Conservation (phyloP, 306 rosid genomes). For the Quillaja saponaria region DNA sequence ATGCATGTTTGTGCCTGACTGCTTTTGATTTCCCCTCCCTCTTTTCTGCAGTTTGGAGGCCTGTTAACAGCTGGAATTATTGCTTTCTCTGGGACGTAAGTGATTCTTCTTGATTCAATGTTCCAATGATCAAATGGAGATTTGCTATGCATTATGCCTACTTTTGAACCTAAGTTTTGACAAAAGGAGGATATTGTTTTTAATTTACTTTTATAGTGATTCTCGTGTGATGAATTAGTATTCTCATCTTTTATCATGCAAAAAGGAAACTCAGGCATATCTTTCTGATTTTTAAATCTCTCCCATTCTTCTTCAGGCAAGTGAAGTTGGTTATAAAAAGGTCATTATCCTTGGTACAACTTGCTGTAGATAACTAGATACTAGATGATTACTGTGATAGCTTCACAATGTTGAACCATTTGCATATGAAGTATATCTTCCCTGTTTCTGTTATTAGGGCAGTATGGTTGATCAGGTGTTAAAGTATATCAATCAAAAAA, state of each 20-base stretch:
- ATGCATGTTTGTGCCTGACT: background rate
- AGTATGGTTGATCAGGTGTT: too few species aligned
- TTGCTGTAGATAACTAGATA: background rate
- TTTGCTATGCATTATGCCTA: background rate
- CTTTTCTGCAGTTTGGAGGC: constrained; percentile 77
- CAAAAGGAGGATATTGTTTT: background rate
- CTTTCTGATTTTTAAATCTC: too few species aligned
- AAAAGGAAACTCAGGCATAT: background rate
- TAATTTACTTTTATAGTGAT: background rate
- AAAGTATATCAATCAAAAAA: too few species aligned
- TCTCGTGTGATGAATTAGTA: background rate
- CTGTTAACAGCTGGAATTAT: constrained; percentile 80
- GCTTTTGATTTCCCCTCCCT: background rate
- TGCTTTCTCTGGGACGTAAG: constrained; percentile 95
- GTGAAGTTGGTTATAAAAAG: too few species aligned
- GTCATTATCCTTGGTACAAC: background rate
- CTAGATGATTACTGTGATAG: background rate
- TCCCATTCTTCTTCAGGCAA: too few species aligned
- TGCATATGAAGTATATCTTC: too few species aligned
- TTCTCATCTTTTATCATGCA: background rate
- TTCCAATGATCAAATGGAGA: background rate
- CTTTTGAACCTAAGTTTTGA: background rate
- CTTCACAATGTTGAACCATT: background rate
- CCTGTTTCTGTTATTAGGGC: too few species aligned
- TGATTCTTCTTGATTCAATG: constrained; percentile 15